These are phyloP conservation scores for Suillus fuscotomentosus DNA, from an alignment of 768 basidiomycete species.

Conservation along the genomic window DNA sequence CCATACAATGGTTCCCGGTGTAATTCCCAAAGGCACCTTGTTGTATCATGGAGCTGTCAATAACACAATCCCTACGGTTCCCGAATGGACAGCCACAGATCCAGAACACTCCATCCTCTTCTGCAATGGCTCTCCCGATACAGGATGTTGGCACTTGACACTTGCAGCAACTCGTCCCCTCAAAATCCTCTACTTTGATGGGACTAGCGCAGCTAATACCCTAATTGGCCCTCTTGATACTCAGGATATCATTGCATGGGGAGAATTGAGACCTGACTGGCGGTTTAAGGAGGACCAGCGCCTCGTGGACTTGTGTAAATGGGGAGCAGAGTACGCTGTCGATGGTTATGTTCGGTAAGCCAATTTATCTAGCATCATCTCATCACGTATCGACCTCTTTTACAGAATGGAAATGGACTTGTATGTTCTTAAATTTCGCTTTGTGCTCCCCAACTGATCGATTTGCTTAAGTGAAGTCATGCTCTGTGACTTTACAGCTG, in stretches of 20 bases:
- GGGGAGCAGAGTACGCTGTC: constrained; percentile 39
- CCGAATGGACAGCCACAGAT: constrained; percentile 36
- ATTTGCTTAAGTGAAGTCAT: constrained; percentile 40
- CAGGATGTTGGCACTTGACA: constrained; percentile 18
- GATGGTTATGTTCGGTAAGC: constrained; percentile 34
- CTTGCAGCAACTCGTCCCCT: constrained; percentile 22
- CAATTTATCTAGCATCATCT: neutral
- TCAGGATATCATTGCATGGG: constrained; percentile 50
- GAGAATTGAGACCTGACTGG: constrained; percentile 19
- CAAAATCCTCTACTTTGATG: constrained; percentile 32
- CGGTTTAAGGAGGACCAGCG: constrained; percentile 32
- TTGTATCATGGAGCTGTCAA: constrained; percentile 15
- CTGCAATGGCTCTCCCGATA: constrained; percentile 19
- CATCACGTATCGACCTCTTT: neutral
- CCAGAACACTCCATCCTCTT: constrained; percentile 39
- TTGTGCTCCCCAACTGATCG: neutral
- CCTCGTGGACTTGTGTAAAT: constrained; percentile 39
- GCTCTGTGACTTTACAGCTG: constrained; percentile 45
- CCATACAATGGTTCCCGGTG: constrained; percentile 7
- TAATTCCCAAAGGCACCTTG: constrained; percentile 9
- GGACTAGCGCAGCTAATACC: constrained; percentile 31
- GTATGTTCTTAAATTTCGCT: constrained; percentile 25
- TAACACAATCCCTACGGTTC: constrained; percentile 24
- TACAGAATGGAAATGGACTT: constrained; percentile 50
- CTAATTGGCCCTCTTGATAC: constrained; percentile 31